Conservation (phyloP, 805 yeast species). For the Pichia phayaonensis region DNA sequence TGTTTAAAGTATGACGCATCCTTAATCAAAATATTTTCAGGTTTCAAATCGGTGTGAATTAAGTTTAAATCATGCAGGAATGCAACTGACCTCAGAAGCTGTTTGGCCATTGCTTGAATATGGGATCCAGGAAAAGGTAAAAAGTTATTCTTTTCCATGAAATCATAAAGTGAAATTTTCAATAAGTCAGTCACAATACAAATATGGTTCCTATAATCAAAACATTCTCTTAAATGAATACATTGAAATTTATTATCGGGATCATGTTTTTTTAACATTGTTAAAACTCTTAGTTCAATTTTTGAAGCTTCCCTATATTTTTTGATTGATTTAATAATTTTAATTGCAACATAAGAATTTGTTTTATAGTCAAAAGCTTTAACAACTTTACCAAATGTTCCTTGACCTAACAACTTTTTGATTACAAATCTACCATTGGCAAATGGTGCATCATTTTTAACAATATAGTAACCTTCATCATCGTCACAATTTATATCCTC, state of each 20-base stretch:
- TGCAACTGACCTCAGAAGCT: constrained; percentile 75
- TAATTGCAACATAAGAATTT: constrained; percentile 71
- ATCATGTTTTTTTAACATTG: constrained; percentile 67
- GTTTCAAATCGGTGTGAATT: constrained; percentile 94
- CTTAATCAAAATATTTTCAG: constrained; percentile 79
- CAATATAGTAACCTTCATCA: constrained; percentile 68
- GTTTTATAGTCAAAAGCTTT: constrained; percentile 66
- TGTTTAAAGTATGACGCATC: constrained; percentile 40
- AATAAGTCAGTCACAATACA: constrained; percentile 87
- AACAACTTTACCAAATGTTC: constrained; percentile 87
- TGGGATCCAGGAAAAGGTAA: constrained; percentile 93
- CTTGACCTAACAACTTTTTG: constrained; percentile 71
- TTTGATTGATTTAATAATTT: constrained; percentile 85
- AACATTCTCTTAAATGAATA: constrained; percentile 79
- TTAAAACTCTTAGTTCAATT: constrained; percentile 78
- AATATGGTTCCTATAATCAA: constrained; percentile 89
- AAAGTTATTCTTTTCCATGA: constrained; percentile 74
- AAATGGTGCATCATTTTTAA: constrained; percentile 48
- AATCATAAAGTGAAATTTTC: constrained; percentile 83
- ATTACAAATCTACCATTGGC: constrained; percentile 70
- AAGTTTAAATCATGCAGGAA: constrained; percentile 84
- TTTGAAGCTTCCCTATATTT: constrained; percentile 94
- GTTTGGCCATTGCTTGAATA: constrained; percentile 81
- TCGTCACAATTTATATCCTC: constrained; percentile 42
- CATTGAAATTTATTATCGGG: constrained; percentile 64